These are phyloP conservation scores for Phytophthora citrophthora DNA, from an alignment of 352 stramenopile genomes.

Conservation along the genomic window DNA sequence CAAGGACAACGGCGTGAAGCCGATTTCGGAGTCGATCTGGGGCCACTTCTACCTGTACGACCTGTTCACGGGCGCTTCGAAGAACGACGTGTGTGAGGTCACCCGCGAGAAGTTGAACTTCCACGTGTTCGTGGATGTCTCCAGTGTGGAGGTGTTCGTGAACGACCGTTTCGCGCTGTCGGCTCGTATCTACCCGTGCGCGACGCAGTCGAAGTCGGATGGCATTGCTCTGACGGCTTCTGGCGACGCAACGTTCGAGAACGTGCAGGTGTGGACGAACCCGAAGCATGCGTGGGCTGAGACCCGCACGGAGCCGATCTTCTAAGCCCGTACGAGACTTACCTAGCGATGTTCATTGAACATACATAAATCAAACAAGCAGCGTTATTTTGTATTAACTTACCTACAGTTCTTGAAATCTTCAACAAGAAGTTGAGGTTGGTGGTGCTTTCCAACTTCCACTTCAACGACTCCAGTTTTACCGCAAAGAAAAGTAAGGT, in stretches of 20 bases:
- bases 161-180: slow-evolving; percentile 74
- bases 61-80: slow-evolving; percentile 33
- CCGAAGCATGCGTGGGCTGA: slow-evolving; percentile 67
- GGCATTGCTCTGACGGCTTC: slow-evolving; percentile 61
- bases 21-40: slow-evolving; percentile 42
- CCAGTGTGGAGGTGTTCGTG: slow-evolving; percentile 62
- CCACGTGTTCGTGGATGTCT: slow-evolving; percentile 74
- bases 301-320: slow-evolving; percentile 39
- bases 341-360: slow-evolving; percentile 5
- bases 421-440: no score
- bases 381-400: slow-evolving; percentile 1
- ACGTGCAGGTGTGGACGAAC: slow-evolving; percentile 71
- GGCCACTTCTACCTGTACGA: slow-evolving; percentile 72
- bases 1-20: slow-evolving; percentile 36
- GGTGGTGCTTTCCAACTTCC: no score
- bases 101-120: slow-evolving; percentile 58
- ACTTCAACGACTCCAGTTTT: slow-evolving; percentile 1
- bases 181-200: slow-evolving; percentile 71
- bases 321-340: slow-evolving; percentile 22
- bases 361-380: slow-evolving; percentile 18
- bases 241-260: slow-evolving; percentile 55
- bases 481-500: no score
- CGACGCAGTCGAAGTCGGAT: slow-evolving; percentile 49
- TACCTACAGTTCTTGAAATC: neutral
- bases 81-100: slow-evolving; percentile 39